phyloP scores from a whole-genome alignment of 2,329 filamentous ascomycete species.

The Pseudogymnoascus sp. region DNA sequence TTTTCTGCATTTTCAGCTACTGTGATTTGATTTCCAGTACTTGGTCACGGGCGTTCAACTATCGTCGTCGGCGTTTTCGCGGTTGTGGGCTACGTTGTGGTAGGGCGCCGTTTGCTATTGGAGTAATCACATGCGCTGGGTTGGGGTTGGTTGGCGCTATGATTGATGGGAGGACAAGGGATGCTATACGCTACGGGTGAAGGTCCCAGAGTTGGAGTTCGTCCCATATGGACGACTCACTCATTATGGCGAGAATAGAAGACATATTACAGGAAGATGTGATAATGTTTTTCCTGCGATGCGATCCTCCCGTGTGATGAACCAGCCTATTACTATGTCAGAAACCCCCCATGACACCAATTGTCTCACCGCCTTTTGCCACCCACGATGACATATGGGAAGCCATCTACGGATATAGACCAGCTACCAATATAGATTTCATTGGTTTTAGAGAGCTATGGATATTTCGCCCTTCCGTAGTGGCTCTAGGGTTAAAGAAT shows the following conservation, averaged over 20 bases:
- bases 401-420: not conserved
- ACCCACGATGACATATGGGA: not conserved
- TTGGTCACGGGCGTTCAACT: constrained; percentile 4
- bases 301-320: not conserved
- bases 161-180: not conserved
- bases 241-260: not conserved
- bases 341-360: not conserved
- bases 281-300: not conserved
- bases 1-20: not conserved
- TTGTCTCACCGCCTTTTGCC: constrained; percentile 9
- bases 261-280: constrained; percentile 2
- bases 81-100: not conserved
- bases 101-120: not conserved
- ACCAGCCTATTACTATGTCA: not conserved
- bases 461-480: not conserved
- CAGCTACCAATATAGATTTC: not conserved
- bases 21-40: constrained; percentile 7
- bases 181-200: not conserved
- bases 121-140: constrained; percentile 5
- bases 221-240: not conserved
- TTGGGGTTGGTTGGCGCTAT: not conserved
- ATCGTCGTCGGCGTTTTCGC: not conserved
- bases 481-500: not conserved
- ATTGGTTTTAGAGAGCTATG: not conserved
- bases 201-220: not conserved